Base-by-base conservation (phyloP, 495 filamentous ascomycete genomes). In the Penicillium cataractarum region DNA sequence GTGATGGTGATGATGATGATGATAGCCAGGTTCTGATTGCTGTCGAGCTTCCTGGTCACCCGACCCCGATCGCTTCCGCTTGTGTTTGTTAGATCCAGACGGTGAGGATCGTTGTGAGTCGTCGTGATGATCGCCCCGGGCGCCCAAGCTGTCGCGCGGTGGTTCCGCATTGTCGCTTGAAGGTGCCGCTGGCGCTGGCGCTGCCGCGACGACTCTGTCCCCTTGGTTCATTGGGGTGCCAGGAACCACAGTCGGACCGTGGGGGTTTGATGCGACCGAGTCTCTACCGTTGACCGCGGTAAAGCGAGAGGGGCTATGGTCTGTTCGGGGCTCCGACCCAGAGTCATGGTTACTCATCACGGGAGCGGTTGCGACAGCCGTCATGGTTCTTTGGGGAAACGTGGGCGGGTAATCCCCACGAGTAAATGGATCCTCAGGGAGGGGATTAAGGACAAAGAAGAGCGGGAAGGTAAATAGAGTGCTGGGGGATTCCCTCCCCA, bases 211-310 rank as follows among this genome's bases (percentile, higher is more conserved):
- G 29, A 26, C 51, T 22, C 42, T 58, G 17, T 62, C 62, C 15
- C 27, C 62, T 46, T 37, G 33, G 55, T 35, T 52, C 53, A 55
- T 51, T 17, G 27, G 22, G 21, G 29, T 42, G 26, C 35, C 22
- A 37, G 42, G 6, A 62, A 22, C 24, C 35, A 35, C 50, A 54
- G 7, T 58, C 24, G 55, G 22, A 9, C 55, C 54, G 6, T 24
- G 24, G 33, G 33, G 33, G 1, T 33, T 27, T 21, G 67, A 44
- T n/a, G 56, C 31, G 22, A 69, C 52, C 17, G 71, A 49, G 5
- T 80, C 78, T 60, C 68, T 78, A 51, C 80, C 82, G 71, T 85
- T 85, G 31, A 85, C 82, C 46, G 82, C 82, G 4, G 82, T 85
- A 60, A 85, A 85, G 22, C 78, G 76, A 17, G 81, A 81, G 31